These are phyloP conservation scores for Anacardium occidentale DNA, from an alignment of 345 rosid species.

Conservation along the genomic window DNA sequence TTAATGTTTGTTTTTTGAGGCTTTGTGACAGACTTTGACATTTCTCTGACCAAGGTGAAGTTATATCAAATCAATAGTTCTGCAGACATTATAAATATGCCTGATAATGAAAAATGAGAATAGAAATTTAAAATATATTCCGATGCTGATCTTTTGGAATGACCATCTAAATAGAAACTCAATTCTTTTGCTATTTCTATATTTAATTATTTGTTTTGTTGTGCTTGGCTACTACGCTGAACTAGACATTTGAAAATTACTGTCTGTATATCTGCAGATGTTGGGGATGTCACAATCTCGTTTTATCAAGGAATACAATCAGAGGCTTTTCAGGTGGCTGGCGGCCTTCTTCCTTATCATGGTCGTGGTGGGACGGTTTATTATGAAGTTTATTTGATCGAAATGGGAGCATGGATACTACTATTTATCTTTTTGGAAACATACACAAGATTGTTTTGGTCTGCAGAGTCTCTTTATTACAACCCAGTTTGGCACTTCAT, in stretches of 20 bases:
- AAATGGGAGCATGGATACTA: conserved; percentile 90
- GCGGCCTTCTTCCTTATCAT: conserved; percentile 88
- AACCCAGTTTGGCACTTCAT: conserved; percentile 93
- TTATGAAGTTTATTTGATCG: conserved; percentile 85
- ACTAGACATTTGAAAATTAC: not conserved
- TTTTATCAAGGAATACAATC: conserved; percentile 96
- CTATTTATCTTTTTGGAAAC: conserved; percentile 97
- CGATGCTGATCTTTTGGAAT: not conserved
- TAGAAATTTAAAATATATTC: not conserved
- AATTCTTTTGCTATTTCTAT: not conserved
- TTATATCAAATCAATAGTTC: not conserved
- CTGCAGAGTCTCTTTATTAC: conserved; percentile 92
- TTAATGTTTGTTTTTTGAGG: not conserved
- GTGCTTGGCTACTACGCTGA: not conserved
- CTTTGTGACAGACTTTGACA: not conserved
- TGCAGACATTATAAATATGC: not conserved
- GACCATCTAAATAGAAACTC: not conserved
- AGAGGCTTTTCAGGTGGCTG: conserved; percentile 94
- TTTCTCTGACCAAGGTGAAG: not conserved
- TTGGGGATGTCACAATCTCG: conserved; percentile 70
- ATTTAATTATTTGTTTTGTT: not conserved
- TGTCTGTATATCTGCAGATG: conserved; percentile 56
- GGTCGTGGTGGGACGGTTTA: conserved; percentile 92
- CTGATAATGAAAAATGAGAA: not conserved
- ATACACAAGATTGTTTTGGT: conserved; percentile 95